A percentile compares a stretch with the other conserved stretches of the same genome.
Conservation (phyloP, 176 grass and related monocot genomes). For the Coix lacrymajobi region DNA sequence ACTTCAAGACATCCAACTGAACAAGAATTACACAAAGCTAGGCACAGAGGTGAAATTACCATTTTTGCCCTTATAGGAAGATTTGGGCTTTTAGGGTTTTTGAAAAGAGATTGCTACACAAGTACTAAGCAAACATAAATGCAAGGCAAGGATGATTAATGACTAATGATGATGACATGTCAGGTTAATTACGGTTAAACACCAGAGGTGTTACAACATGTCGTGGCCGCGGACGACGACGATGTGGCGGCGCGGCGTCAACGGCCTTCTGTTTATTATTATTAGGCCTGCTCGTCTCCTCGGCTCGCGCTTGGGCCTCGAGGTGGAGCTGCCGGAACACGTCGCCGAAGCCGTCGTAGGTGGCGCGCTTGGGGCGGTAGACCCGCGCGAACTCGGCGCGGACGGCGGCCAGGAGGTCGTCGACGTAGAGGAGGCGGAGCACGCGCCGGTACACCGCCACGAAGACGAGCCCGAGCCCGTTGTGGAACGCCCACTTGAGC, state of each 20-base stretch:
- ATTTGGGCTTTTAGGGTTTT: too few species aligned
- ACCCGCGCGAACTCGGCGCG: constrained; percentile 41
- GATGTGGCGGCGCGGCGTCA: not conserved
- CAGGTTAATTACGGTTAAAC: too few species aligned
- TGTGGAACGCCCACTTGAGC: constrained; percentile 65
- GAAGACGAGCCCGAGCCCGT: constrained; percentile 61
- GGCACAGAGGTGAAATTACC: too few species aligned
- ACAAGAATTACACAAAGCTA: too few species aligned
- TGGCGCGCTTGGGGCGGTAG: constrained; percentile 37
- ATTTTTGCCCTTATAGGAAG: too few species aligned
- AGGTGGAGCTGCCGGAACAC: constrained; percentile 52
- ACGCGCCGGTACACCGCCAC: constrained; percentile 51
- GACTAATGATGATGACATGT: too few species aligned
- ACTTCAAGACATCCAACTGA: too few species aligned
- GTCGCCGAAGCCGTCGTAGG: constrained; percentile 39
- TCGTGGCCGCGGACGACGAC: not conserved
- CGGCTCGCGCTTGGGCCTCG: constrained; percentile 48
- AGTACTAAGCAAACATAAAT: too few species aligned
- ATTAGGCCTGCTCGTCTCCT: constrained; percentile 60
- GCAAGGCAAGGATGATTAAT: too few species aligned
- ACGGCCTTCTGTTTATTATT: not conserved
- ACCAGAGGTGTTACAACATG: too few species aligned
- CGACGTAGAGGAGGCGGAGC: constrained; percentile 49
- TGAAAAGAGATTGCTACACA: too few species aligned
- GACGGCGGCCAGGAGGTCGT: constrained; percentile 46